These are phyloP conservation scores for Neofusicoccum kwambonambiense DNA, from an alignment of 2,329 filamentous ascomycete species.

Conservation along the genomic window DNA sequence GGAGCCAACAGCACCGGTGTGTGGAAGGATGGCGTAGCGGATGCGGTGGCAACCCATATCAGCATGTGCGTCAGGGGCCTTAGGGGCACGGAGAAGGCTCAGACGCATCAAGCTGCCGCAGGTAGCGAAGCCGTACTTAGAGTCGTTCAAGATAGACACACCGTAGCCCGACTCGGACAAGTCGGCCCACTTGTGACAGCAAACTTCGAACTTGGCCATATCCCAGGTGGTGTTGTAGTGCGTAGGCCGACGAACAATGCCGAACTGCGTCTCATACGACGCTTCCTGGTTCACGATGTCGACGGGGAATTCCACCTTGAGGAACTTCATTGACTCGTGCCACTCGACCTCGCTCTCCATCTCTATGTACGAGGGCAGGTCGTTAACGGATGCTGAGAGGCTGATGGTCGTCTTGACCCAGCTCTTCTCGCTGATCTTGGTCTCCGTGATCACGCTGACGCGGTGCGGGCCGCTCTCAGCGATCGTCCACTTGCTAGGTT, in stretches of 20 bases:
- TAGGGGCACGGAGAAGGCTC: constrained; percentile 80
- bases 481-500: constrained; percentile 67
- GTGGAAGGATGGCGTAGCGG: constrained; percentile 86
- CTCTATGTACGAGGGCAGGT: constrained; percentile 69
- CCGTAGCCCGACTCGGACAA: constrained; percentile 85
- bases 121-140: constrained; percentile 94
- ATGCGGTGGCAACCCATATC: constrained; percentile 88
- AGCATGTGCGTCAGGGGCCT: constrained; percentile 88
- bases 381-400: constrained; percentile 66
- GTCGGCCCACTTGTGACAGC: constrained; percentile 92
- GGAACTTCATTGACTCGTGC: constrained; percentile 95
- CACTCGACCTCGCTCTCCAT: constrained; percentile 88
- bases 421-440: constrained; percentile 82
- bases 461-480: constrained; percentile 69
- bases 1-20: constrained; percentile 68
- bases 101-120: constrained; percentile 86
- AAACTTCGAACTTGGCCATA: constrained; percentile 97
- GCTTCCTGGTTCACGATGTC: constrained; percentile 88
- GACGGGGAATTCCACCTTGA: constrained; percentile 98
- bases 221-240: constrained; percentile 99
- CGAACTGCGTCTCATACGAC: constrained; percentile 92
- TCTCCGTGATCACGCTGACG: constrained; percentile 79
- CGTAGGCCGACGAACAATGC: constrained; percentile 82
- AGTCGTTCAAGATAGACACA: constrained; percentile 90
- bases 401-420: constrained; percentile 85